Percentiles rank a stretch among this genome's conserved stretches.
Evolutionary conservation across 2,329 filamentous ascomycete species (phyloP).

Genomic region (Cladosporium sp.): DNA sequence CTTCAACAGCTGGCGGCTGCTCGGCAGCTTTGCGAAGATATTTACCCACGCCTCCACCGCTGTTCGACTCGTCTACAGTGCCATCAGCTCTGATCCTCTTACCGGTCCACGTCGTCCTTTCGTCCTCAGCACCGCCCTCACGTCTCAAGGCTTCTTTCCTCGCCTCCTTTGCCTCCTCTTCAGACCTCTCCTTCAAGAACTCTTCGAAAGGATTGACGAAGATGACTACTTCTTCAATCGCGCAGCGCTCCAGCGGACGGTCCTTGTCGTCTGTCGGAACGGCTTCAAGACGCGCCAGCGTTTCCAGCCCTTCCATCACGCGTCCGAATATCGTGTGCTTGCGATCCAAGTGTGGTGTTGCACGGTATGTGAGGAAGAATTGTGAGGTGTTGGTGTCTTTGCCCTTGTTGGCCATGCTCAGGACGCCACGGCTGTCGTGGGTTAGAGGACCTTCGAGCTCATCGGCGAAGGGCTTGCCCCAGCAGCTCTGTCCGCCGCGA

Average conservation of each 20-base stretch:
- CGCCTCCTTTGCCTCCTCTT: constrained; percentile 55
- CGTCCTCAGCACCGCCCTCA: constrained; percentile 75
- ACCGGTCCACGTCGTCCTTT: constrained; percentile 91
- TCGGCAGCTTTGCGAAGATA: constrained; percentile 63
- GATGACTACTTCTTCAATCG: constrained; percentile 77
- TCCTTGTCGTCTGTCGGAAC: constrained; percentile 70
- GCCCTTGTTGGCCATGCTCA: constrained; percentile 98
- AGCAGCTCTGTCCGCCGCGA: constrained; percentile 82
- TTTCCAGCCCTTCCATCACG: constrained; percentile 67
- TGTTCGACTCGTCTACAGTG: constrained; percentile 44
- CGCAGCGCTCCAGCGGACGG: constrained; percentile 70
- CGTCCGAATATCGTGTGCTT: constrained; percentile 97
- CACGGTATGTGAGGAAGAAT: constrained; percentile 89
- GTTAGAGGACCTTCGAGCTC: constrained; percentile 85
- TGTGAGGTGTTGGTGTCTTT: constrained; percentile 96
- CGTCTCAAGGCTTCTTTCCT: constrained; percentile 60
- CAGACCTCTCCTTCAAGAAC: constrained; percentile 65
- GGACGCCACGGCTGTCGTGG: constrained; percentile 74
- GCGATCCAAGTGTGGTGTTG: constrained; percentile 78
- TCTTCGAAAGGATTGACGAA: constrained; percentile 95
- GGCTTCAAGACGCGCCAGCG: constrained; percentile 71
- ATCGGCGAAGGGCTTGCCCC: constrained; percentile 81
- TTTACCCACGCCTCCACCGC: constrained; percentile 64
- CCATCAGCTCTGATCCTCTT: constrained; percentile 75
- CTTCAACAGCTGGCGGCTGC: constrained; percentile 38